Base-by-base conservation (phyloP, 2,329 filamentous ascomycete genomes). In the Thielaviopsis euricoi region DNA sequence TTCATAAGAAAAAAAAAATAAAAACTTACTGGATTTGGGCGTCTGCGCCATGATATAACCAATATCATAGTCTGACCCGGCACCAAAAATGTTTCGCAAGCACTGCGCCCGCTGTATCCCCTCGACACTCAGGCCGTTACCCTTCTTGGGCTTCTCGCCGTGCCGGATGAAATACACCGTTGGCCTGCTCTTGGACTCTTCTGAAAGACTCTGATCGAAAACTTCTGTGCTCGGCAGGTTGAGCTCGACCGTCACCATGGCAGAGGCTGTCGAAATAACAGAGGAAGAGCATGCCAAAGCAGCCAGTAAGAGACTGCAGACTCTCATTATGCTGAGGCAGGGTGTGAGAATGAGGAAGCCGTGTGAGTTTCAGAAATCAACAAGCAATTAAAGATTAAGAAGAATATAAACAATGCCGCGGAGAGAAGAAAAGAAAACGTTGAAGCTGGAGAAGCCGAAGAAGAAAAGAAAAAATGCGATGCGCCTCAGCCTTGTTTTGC, bases 161-260 rank as follows among this genome's bases (percentile, higher is more conserved):
- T 84, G 81, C 19, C 80, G 76, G 65, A 84, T 83, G 9, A 83
- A 68, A 64, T 81, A 84, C 33, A 83, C 76, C 0, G 75, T 82
- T 1, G 78, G 73, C 10, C 64, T 61, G 29, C 48, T 26, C n/a
- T 49, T 52, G 33, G 25, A 9, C 22, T 12, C 40, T 1, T 21
- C 22, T 6, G n/a, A 19, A 21, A 10, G 25, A 23, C 22, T 15
- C 13, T 22, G 6, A 13, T 29, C 4, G 1, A n/a, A n/a, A 6
- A n/a, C 17, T 17, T 43, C 37, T n/a, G 37, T 15, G 37, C 6
- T n/a, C 3, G 37, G 37, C 15, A 43, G 13, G 17, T 43, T 10
- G 10, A 43, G 37, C 2, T 43, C 37, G 2, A 15, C n/a, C 1
- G 15, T 43, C 13, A 43, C 17, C 37, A 43, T 43, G 37, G 37